phyloP scores from a whole-genome alignment of 495 filamentous ascomycete genomes.

The Podospora conica region DNA sequence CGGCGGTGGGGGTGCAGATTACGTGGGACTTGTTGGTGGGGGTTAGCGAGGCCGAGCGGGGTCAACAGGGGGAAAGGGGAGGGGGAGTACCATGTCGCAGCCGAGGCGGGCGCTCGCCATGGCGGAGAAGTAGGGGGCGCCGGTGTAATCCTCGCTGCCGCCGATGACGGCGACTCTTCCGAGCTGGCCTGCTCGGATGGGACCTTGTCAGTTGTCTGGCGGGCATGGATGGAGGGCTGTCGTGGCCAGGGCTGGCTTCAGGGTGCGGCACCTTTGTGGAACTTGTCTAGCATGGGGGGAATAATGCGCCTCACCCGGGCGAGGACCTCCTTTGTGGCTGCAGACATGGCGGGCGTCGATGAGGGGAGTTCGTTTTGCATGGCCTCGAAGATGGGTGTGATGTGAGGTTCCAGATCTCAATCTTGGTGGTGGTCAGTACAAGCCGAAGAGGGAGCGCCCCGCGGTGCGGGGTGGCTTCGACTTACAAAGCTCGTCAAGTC shows the following conservation, averaged over 20 bases:
- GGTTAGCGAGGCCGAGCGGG: slow-evolving; percentile 5
- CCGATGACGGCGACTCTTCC: slow-evolving; percentile 92
- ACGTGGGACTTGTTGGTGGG: slow-evolving; percentile 68
- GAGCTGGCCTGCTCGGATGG: slow-evolving; percentile 57
- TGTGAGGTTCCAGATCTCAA: neutral
- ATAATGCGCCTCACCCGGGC: slow-evolving; percentile 82
- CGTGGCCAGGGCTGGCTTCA: neutral
- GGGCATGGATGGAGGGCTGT: neutral
- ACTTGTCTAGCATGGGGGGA: slow-evolving; percentile 89
- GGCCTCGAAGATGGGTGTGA: neutral
- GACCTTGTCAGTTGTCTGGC: neutral
- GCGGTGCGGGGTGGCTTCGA: neutral
- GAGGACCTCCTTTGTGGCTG: slow-evolving; percentile 58
- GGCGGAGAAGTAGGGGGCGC: slow-evolving; percentile 95
- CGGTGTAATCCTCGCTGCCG: slow-evolving; percentile 92
- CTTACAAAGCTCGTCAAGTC: neutral
- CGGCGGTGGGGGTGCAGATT: slow-evolving; percentile 87
- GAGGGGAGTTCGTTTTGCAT: neutral
- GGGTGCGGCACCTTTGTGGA: slow-evolving; percentile 78
- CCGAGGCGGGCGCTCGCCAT: slow-evolving; percentile 89
- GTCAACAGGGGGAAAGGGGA: neutral
- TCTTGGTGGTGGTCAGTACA: neutral
- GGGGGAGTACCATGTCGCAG: slow-evolving; percentile 64
- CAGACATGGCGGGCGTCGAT: slow-evolving; percentile 33
- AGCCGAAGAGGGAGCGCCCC: neutral